Conservation (phyloP, 306 rosid genomes). For the Pueraria montana region DNA sequence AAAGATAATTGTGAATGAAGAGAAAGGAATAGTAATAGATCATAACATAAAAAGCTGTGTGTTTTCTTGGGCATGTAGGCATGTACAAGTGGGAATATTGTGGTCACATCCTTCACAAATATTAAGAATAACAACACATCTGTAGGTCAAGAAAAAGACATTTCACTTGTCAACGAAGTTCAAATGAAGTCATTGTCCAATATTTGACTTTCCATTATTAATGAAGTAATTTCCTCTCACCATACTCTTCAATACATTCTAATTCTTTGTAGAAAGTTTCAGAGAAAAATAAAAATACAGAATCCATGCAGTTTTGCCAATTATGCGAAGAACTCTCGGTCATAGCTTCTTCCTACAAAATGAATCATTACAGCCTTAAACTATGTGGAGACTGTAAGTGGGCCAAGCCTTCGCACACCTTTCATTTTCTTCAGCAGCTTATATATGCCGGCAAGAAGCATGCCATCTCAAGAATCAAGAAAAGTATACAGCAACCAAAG, state of each 20-base stretch:
- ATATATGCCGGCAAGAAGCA: not conserved
- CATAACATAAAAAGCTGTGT: slow-evolving; percentile 8
- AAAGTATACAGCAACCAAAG: not conserved
- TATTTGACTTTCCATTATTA: slow-evolving; percentile 29
- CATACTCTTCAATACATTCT: slow-evolving; percentile 21
- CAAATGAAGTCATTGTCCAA: not conserved
- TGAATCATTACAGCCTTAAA: not conserved
- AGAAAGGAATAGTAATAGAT: not conserved
- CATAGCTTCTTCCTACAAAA: slow-evolving; percentile 14
- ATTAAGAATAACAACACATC: slow-evolving; percentile 16
- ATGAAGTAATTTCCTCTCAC: slow-evolving; percentile 28
- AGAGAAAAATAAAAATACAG: not conserved
- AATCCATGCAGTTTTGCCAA: not conserved
- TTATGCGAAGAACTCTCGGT: slow-evolving; percentile 14
- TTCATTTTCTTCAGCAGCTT: slow-evolving; percentile 11
- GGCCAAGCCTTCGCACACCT: slow-evolving; percentile 10
- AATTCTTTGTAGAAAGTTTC: slow-evolving; percentile 10
- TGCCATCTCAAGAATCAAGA: not conserved
- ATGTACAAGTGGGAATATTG: slow-evolving; percentile 16
- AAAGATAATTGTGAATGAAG: not conserved
- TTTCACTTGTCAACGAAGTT: not conserved
- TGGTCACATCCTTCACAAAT: not conserved
- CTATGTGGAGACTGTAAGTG: slow-evolving; percentile 18
- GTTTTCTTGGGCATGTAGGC: slow-evolving; percentile 18
- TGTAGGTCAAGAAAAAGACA: slow-evolving; percentile 26